phyloP scores from a whole-genome alignment of 345 rosid species.

The Lepidium didymum region DNA sequence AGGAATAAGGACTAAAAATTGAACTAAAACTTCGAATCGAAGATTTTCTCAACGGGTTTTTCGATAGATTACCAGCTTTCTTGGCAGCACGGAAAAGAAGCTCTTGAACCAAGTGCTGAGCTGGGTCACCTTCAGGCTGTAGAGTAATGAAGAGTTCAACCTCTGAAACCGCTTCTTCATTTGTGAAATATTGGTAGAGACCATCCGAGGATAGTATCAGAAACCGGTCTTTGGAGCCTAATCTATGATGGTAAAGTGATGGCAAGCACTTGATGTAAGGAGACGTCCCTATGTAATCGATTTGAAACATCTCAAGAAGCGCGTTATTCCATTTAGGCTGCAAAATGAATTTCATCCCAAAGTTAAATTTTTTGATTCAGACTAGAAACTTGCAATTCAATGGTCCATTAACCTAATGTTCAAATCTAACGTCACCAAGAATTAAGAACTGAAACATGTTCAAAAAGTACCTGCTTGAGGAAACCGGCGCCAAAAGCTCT shows the following conservation, averaged over 20 bases:
- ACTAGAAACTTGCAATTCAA: background rate
- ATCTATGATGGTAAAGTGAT: conserved; percentile 77
- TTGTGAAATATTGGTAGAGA: conserved; percentile 86
- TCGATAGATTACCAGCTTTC: conserved; percentile 69
- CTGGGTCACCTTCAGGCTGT: conserved; percentile 99
- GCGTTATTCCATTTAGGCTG: conserved; percentile 97
- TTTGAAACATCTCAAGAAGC: conserved; percentile 84
- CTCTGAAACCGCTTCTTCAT: conserved; percentile 86
- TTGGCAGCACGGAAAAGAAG: conserved; percentile 89
- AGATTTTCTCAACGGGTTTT: background rate
- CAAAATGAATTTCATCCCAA: conserved; percentile 9
- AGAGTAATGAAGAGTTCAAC: conserved; percentile 76
- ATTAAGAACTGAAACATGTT: background rate
- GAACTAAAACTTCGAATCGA: background rate
- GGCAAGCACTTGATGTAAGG: conserved; percentile 80
- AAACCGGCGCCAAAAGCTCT: conserved; percentile 98
- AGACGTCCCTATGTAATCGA: conserved; percentile 73
- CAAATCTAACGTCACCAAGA: background rate
- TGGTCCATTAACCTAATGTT: background rate
- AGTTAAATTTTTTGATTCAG: background rate
- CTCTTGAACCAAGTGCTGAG: conserved; percentile 89
- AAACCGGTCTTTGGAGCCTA: conserved; percentile 77
- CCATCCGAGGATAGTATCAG: conserved; percentile 87
- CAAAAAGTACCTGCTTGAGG: conserved; percentile 70
- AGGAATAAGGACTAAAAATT: background rate